These are phyloP conservation scores for Peniophora sp. DNA, from an alignment of 1,284 basidiomycete species.

Conservation along the genomic window DNA sequence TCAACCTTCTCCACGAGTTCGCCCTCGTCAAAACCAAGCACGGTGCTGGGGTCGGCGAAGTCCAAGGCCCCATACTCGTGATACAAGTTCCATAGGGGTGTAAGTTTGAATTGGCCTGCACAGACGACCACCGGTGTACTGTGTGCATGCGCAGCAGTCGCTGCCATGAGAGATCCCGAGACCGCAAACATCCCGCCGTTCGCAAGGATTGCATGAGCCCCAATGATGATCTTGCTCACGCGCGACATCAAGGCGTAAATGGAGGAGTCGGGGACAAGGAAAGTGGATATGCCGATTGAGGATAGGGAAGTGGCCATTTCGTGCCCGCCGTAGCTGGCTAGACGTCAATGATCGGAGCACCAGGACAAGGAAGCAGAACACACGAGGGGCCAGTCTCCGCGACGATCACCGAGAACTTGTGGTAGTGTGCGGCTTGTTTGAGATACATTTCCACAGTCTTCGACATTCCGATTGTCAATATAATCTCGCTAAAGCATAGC, in stretches of 20 bases:
- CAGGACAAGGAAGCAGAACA: slow-evolving; percentile 20
- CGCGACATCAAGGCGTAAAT: slow-evolving; percentile 95
- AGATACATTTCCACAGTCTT: slow-evolving; percentile 92
- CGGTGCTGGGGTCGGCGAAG: slow-evolving; percentile 79
- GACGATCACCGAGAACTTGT: slow-evolving; percentile 95
- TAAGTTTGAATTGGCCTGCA: slow-evolving; percentile 94
- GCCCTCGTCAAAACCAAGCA: slow-evolving; percentile 77
- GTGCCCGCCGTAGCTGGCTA: slow-evolving; percentile 71
- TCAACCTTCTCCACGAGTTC: slow-evolving; percentile 78
- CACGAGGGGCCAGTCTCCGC: slow-evolving; percentile 91
- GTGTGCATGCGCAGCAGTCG: slow-evolving; percentile 87
- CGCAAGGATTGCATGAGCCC: slow-evolving; percentile 89
- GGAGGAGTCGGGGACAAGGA: slow-evolving; percentile 92
- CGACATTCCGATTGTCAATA: slow-evolving; percentile 92
- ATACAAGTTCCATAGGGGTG: slow-evolving; percentile 89
- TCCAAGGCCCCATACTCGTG: slow-evolving; percentile 84
- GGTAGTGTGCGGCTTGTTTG: slow-evolving; percentile 81
- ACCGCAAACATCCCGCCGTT: slow-evolving; percentile 93
- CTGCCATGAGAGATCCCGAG: slow-evolving; percentile 78
- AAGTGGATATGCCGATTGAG: slow-evolving; percentile 78
- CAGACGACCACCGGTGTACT: slow-evolving; percentile 92
- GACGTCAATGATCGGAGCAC: slow-evolving; percentile 3
- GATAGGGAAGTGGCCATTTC: slow-evolving; percentile 79
- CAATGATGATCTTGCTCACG: slow-evolving; percentile 93
- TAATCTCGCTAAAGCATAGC: slow-evolving; percentile 69